These are phyloP conservation scores for Cochlearia excelsa DNA, from an alignment of 345 rosid genomes.

Conservation along the genomic window DNA sequence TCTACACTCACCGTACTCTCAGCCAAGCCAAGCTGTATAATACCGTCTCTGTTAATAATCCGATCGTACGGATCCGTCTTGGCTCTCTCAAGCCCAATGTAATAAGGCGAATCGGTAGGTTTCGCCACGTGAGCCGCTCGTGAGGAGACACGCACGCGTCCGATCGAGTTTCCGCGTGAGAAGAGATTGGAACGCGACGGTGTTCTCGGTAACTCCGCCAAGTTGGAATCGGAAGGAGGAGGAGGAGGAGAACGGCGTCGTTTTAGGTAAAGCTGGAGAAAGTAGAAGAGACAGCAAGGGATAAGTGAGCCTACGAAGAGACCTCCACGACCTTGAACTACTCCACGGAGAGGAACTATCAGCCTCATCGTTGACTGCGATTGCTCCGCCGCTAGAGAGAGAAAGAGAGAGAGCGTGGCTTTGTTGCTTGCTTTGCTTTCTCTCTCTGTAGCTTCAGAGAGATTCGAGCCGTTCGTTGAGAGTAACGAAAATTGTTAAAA, in stretches of 20 bases:
- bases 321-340: conserved; percentile 92
- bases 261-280: conserved; percentile 76
- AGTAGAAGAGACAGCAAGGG: conserved; percentile 92
- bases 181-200: conserved; percentile 34
- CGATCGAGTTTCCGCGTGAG: conserved; percentile 49
- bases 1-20: conserved; percentile 60
- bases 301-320: conserved; percentile 80
- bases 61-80: conserved; percentile 59
- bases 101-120: conserved; percentile 64
- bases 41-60: conserved; percentile 49
- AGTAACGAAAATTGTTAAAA: background rate
- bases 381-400: conserved; percentile 46
- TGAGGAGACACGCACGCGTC: conserved; percentile 52
- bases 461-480: conserved; percentile 29
- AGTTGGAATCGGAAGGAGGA: conserved; percentile 41
- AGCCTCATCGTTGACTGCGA: conserved; percentile 84
- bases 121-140: conserved; percentile 57
- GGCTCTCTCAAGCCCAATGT: conserved; percentile 62
- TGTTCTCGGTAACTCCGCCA: conserved; percentile 46
- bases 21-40: conserved; percentile 82
- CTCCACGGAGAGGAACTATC: conserved; percentile 86
- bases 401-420: too few species aligned
- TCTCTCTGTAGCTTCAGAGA: conserved; percentile 57
- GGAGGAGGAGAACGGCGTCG: conserved; percentile 46
- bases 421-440: too few species aligned